Evolutionary conservation across 345 rosid genomes (phyloP).

Genomic region (Ceriops zippeliana): DNA sequence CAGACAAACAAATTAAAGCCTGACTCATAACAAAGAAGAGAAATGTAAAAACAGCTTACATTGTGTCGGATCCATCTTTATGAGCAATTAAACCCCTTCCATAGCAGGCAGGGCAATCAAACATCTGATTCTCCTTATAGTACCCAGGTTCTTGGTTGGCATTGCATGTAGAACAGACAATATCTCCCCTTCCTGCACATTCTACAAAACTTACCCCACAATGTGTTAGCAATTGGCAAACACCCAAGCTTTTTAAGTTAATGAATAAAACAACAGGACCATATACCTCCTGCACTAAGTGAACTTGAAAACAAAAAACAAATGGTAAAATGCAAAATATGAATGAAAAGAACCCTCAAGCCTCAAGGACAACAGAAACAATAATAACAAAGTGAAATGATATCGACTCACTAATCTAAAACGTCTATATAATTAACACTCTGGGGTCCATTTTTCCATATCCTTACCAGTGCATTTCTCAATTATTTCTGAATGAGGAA

Average conservation of each 20-base stretch:
- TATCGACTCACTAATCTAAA: background rate
- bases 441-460: background rate
- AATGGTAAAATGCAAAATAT: background rate
- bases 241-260: background rate
- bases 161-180: conserved; percentile 64
- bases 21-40: background rate
- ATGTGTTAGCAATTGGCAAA: background rate
- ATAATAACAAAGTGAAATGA: background rate
- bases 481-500: conserved; percentile 68
- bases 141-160: conserved; percentile 72
- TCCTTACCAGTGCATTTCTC: conserved; percentile 74
- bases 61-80: conserved; percentile 89
- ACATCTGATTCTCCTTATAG: conserved; percentile 74
- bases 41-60: conserved; percentile 37
- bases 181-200: conserved; percentile 73
- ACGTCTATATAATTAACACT: background rate
- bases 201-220: conserved; percentile 33
- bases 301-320: background rate
- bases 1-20: background rate
- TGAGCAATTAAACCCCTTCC: conserved; percentile 96
- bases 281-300: background rate
- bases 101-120: conserved; percentile 54
- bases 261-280: background rate
- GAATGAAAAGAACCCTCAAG: background rate
- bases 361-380: no score